A percentile compares a stretch with the other conserved stretches of the same genome.
phyloP scores from a whole-genome alignment of 2,329 filamentous ascomycete genomes.

The Immersiporthe knoxdaviesiana region DNA sequence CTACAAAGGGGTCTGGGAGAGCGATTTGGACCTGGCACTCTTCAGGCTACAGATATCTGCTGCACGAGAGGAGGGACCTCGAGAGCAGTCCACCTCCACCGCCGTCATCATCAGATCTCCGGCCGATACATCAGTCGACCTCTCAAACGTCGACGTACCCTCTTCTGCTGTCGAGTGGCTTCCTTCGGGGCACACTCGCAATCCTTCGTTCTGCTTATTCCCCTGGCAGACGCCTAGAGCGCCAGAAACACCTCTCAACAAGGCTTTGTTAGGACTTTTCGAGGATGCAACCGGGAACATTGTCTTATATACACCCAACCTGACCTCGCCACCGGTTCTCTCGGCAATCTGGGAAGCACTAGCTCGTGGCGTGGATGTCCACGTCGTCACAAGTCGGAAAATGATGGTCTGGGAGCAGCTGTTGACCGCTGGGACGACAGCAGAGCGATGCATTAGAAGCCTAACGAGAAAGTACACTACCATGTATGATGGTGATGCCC shows the following conservation, averaged over 20 bases:
- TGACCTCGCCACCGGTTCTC: constrained; percentile 70
- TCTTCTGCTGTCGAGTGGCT: constrained; percentile 50
- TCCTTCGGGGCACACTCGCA: constrained; percentile 73
- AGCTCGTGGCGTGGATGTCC: constrained; percentile 67
- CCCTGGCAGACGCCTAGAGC: constrained; percentile 56
- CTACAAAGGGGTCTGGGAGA: constrained; percentile 70
- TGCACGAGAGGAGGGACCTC: constrained; percentile 12
- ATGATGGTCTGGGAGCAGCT: constrained; percentile 83
- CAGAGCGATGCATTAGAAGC: constrained; percentile 62
- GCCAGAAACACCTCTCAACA: constrained; percentile 70
- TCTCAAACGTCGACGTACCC: constrained; percentile 46
- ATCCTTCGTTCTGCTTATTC: constrained; percentile 65
- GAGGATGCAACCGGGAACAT: constrained; percentile 60
- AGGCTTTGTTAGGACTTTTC: constrained; percentile 64
- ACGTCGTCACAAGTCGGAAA: constrained; percentile 66
- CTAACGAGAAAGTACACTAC: constrained; percentile 59
- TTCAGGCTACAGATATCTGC: background rate
- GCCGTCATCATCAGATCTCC: constrained; percentile 33
- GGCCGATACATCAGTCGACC: constrained; percentile 21
- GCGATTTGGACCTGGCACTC: constrained; percentile 29
- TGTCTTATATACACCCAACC: constrained; percentile 76
- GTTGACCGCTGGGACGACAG: constrained; percentile 77
- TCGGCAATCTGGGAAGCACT: constrained; percentile 64
- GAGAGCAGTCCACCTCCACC: constrained; percentile 27
- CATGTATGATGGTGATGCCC: background rate